Evolutionary conservation across 768 basidiomycete species (phyloP).

Genomic region (Candolleomyces eurysporus): DNA sequence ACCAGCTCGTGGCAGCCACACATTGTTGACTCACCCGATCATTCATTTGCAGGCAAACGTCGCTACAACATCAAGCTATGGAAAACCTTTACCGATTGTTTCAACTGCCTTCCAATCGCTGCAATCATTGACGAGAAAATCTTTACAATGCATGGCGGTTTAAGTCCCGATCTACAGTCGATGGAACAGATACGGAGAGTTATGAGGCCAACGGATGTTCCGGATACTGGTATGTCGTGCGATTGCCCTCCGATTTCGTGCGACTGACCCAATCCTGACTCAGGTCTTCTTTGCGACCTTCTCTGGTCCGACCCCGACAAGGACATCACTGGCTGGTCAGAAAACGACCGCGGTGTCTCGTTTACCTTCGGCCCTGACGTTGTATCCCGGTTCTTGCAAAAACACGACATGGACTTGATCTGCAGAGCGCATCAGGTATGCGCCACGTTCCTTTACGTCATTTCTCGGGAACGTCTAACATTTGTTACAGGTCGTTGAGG

Average conservation of each 20-base stretch:
- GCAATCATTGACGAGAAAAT: constrained; percentile 99
- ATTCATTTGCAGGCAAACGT: constrained; percentile 77
- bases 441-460: constrained; percentile 12
- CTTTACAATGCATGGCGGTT: constrained; percentile 98
- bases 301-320: constrained; percentile 99
- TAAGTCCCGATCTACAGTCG: constrained; percentile 95
- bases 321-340: constrained; percentile 98
- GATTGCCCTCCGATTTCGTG: constrained; percentile 5
- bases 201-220: constrained; percentile 98
- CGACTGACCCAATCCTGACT: constrained; percentile 3
- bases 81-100: constrained; percentile 99
- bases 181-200: constrained; percentile 99
- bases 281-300: constrained; percentile 92
- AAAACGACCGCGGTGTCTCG: constrained; percentile 98
- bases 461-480: not conserved
- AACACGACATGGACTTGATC: constrained; percentile 99
- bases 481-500: constrained; percentile 81
- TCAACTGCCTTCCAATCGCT: constrained; percentile 98
- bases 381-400: constrained; percentile 96
- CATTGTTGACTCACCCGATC: not conserved
- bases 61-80: constrained; percentile 99
- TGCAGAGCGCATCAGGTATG: constrained; percentile 96
- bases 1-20: constrained; percentile 6
- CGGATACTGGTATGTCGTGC: constrained; percentile 79
- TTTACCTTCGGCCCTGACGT: constrained; percentile 99